These are phyloP conservation scores for Penicillium sp. DNA, from an alignment of 2,329 filamentous ascomycete genomes.

Conservation along the genomic window DNA sequence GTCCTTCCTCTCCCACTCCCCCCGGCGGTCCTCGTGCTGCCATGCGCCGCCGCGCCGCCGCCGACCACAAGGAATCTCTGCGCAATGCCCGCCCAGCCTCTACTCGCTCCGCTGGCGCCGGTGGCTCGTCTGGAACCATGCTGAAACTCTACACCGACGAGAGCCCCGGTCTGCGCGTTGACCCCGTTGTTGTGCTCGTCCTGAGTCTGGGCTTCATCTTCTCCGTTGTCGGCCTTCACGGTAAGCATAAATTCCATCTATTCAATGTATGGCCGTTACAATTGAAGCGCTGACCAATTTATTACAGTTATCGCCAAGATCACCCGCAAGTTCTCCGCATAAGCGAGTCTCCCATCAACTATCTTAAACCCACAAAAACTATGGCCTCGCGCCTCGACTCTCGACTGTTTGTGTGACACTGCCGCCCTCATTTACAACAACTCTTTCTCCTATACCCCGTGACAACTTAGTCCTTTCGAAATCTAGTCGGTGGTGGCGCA, in stretches of 20 bases:
- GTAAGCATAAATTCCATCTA: conserved; percentile 60
- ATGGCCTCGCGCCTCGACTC: background rate
- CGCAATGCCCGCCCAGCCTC: conserved; percentile 91
- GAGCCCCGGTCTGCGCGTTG: conserved; percentile 94
- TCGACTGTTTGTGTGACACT: conserved; percentile 1
- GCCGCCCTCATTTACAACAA: conserved; percentile 11
- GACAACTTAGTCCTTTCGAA: conserved; percentile 22
- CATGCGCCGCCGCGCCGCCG: conserved; percentile 91
- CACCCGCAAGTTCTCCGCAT: conserved; percentile 78
- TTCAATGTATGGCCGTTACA: background rate
- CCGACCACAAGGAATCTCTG: conserved; percentile 95
- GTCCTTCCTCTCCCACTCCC: conserved; percentile 82
- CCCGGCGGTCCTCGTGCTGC: conserved; percentile 94
- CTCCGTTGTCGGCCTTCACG: conserved; percentile 94
- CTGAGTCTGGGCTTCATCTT: conserved; percentile 98
- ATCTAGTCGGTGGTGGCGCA: conserved; percentile 14
- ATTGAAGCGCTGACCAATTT: background rate
- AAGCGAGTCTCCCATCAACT: conserved; percentile 22
- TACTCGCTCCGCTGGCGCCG: conserved; percentile 89
- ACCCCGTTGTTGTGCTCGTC: conserved; percentile 95
- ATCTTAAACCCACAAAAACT: background rate
- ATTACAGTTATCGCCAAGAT: conserved; percentile 86
- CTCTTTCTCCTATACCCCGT: conserved; percentile 30
- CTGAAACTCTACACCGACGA: conserved; percentile 98
- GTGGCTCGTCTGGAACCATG: conserved; percentile 97